Percentiles rank a stretch among this genome's conserved stretches.
Evolutionary conservation across 768 basidiomycete genomes (phyloP).

Genomic region (Termitomyces sp.): DNA sequence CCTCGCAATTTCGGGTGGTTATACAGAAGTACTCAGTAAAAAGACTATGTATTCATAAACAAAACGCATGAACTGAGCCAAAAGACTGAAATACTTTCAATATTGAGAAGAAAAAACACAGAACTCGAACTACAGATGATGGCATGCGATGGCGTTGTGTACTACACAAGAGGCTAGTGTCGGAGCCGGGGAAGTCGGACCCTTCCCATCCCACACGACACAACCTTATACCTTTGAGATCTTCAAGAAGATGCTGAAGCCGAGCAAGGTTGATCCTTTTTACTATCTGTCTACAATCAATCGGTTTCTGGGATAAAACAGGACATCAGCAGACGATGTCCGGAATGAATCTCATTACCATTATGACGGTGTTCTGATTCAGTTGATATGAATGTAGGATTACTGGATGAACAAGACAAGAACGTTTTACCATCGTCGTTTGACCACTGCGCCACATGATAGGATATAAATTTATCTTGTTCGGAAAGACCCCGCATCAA

Average conservation of each 20-base stretch:
- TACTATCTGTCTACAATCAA: constrained; percentile 37
- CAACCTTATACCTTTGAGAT: too few species aligned
- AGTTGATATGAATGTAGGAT: constrained; percentile 45
- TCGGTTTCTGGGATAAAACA: constrained; percentile 32
- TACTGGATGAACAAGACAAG: constrained; percentile 22
- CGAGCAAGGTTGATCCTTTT: constrained; percentile 47
- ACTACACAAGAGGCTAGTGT: constrained; percentile 24
- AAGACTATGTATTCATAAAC: too few species aligned
- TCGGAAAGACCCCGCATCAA: not conserved
- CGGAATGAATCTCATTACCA: constrained; percentile 21
- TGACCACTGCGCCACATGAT: not conserved
- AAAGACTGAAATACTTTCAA: constrained; percentile 25
- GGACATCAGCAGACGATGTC: not conserved
- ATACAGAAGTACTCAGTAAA: not conserved
- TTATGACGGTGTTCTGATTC: constrained; percentile 45
- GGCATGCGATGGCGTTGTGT: constrained; percentile 35
- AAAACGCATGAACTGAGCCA: constrained; percentile 11
- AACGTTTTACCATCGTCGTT: not conserved
- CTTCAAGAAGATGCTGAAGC: constrained; percentile 34
- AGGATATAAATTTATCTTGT: not conserved
- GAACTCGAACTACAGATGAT: not conserved
- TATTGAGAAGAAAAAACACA: not conserved
- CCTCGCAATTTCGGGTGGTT: not conserved
- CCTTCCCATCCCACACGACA: not conserved
- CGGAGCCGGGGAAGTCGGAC: not conserved